Evolutionary conservation across 169 alveolate species (phyloP).

Genomic region (Eimeria necatrix): DNA sequence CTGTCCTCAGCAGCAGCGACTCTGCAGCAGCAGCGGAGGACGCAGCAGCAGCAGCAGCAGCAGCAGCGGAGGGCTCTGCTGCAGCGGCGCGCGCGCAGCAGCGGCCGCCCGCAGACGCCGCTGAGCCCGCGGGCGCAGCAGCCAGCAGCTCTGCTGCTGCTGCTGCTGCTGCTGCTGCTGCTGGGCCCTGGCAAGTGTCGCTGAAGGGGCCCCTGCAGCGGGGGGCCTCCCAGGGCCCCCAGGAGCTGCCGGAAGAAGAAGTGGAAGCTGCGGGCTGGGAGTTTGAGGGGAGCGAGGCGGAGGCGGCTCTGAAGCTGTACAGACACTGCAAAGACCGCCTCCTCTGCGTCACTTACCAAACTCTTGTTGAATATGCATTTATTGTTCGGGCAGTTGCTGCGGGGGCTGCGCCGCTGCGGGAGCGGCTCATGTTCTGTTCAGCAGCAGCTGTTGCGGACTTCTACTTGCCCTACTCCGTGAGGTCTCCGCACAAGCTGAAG

Average conservation of each 20-base stretch:
- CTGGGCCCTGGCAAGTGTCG: not conserved
- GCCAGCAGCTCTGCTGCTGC: not conserved
- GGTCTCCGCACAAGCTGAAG: constrained; percentile 71
- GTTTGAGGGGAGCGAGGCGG: constrained; percentile 37
- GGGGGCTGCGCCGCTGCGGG: constrained; percentile 47
- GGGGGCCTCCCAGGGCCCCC: not conserved
- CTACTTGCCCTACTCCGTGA: constrained; percentile 55
- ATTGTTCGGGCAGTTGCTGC: constrained; percentile 54
- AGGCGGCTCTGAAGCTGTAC: constrained; percentile 71
- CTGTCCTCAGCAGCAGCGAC: constrained; percentile 37
- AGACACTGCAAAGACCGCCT: constrained; percentile 67
- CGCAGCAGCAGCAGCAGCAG: not conserved
- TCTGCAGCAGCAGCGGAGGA: not conserved
- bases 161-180: constrained; percentile 7
- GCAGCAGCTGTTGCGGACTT: constrained; percentile 80
- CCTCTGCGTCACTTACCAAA: constrained; percentile 56
- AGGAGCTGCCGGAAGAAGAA: not conserved
- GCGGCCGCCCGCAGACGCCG: not conserved
- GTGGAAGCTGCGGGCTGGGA: constrained; percentile 10
- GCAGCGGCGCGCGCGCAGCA: not conserved
- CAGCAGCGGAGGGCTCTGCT: not conserved
- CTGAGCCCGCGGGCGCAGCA: not conserved
- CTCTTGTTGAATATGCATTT: constrained; percentile 64
- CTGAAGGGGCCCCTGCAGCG: constrained; percentile 3
- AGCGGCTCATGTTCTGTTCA: constrained; percentile 64